phyloP scores from a whole-genome alignment of 225 moss, liverwort and hornwort genomes.

The Ulota crispa region DNA sequence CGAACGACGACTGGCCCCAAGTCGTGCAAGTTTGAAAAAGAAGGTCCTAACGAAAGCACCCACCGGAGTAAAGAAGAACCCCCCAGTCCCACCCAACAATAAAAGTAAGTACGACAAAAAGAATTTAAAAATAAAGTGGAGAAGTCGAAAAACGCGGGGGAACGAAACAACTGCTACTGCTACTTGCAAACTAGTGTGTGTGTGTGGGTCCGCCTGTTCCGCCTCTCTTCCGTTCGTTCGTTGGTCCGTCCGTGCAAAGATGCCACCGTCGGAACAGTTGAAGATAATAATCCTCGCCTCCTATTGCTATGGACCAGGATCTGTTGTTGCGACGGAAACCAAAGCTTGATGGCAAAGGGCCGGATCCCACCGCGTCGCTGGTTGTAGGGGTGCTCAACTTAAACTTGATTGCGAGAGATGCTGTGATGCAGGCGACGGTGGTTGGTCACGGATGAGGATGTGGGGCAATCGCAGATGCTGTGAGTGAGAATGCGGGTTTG shows the following conservation, averaged over 20 bases:
- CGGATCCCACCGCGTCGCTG: not conserved
- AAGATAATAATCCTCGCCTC: too few species aligned
- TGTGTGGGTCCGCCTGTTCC: not conserved
- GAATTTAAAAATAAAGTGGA: not conserved
- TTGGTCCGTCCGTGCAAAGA: not conserved
- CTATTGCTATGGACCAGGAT: too few species aligned
- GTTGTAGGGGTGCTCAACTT: too few species aligned
- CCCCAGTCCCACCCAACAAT: not conserved
- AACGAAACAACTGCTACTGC: not conserved
- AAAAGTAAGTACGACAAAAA: not conserved
- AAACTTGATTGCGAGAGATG: too few species aligned
- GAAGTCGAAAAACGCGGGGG: not conserved
- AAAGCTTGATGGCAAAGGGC: not conserved
- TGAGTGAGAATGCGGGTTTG: not conserved
- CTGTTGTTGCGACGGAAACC: not conserved
- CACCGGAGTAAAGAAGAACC: slow-evolving; percentile 9
- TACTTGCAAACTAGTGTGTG: not conserved
- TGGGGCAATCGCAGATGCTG: not conserved
- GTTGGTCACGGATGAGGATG: not conserved
- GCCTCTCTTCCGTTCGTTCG: not conserved
- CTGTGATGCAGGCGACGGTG: too few species aligned
- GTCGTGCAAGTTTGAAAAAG: slow-evolving; percentile 8
- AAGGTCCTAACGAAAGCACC: slow-evolving; percentile 27
- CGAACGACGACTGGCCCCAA: not conserved
- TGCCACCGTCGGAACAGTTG: not conserved